phyloP scores from a whole-genome alignment of 2,329 filamentous ascomycete genomes.

The Penicillium verrucosum region DNA sequence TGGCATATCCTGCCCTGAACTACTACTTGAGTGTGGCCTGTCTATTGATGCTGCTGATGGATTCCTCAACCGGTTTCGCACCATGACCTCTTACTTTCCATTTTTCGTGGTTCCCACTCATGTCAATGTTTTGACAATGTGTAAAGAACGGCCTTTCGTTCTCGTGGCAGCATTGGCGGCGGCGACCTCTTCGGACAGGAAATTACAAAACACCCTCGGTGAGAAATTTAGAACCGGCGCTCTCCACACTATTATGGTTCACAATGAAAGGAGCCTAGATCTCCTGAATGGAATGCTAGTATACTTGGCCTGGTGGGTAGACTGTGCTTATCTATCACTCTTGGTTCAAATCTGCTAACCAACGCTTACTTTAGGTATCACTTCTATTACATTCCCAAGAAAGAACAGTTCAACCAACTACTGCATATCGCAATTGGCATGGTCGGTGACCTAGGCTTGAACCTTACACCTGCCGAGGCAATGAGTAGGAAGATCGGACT shows the following conservation, averaged over 20 bases:
- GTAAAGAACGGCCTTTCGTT: neutral
- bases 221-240: neutral
- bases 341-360: neutral
- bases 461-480: neutral
- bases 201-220: neutral
- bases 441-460: neutral
- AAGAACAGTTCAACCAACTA: neutral
- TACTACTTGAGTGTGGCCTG: neutral
- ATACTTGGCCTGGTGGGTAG: neutral
- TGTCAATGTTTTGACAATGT: neutral
- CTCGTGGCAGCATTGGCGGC: neutral
- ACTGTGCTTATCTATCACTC: neutral
- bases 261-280: conserved; percentile 1
- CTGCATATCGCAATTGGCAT: neutral
- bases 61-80: neutral
- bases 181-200: neutral
- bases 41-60: neutral
- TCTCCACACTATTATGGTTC: neutral
- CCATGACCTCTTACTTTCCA: neutral
- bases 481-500: neutral
- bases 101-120: neutral
- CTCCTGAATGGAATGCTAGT: neutral
- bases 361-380: neutral
- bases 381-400: neutral
- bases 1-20: neutral